Evolutionary conservation across 192 early-diverging fungal species (phyloP).

Genomic region (Chytriomyces sp.): DNA sequence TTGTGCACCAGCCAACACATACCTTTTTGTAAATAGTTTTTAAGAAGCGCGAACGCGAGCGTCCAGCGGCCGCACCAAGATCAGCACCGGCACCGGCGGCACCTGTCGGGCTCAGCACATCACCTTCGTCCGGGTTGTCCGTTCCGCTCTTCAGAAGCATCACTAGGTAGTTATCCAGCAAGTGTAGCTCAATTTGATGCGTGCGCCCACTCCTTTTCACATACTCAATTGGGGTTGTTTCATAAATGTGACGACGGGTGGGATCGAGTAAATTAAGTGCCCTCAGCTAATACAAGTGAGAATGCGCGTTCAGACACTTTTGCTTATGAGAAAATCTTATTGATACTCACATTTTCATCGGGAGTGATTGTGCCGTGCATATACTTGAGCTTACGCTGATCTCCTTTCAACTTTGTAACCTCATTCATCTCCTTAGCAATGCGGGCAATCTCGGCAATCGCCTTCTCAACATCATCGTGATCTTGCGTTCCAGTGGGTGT

Average conservation of each 20-base stretch:
- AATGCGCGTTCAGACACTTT: background rate
- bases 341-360: background rate
- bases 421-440: constrained; percentile 12
- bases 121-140: constrained; percentile 17
- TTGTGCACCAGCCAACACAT: background rate
- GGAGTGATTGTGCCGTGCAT: background rate
- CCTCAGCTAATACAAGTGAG: background rate
- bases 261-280: background rate
- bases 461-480: background rate
- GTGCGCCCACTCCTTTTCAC: background rate
- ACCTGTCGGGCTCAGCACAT: background rate
- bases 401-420: background rate
- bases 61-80: no score
- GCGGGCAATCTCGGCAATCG: background rate
- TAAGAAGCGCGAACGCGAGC: no score
- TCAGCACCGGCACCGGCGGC: background rate
- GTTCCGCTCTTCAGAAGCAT: constrained; percentile 39
- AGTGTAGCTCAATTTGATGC: constrained; percentile 51
- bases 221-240: background rate
- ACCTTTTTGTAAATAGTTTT: constrained; percentile 13
- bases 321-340: background rate
- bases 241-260: background rate
- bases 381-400: constrained; percentile 1
- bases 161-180: constrained; percentile 76
- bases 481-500: background rate